Evolutionary conservation across 257 asterid species (phyloP).

Genomic region (Lavandula angustifolia): DNA sequence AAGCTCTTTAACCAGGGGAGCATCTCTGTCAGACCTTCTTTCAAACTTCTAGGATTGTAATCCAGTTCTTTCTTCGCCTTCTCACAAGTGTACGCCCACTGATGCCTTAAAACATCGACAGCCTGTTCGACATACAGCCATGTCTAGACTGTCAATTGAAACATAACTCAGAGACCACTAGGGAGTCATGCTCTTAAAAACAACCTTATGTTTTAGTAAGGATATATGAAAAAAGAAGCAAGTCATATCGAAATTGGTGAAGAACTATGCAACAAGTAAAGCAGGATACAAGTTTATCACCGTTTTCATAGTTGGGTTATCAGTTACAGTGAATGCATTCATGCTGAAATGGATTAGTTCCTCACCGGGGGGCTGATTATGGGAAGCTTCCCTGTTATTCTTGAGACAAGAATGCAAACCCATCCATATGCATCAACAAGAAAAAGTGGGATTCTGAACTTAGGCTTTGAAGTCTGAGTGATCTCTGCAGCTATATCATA

Average conservation of each 20-base stretch:
- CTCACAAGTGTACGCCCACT: conserved; percentile 84
- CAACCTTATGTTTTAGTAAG: background rate
- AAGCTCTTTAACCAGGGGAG: conserved; percentile 82
- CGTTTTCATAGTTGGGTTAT: conserved; percentile 4
- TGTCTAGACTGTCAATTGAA: background rate
- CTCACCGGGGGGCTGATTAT: conserved; percentile 90
- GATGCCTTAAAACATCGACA: conserved; percentile 64
- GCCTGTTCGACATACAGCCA: conserved; percentile 47
- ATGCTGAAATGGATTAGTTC: conserved; percentile 19
- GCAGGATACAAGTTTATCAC: background rate
- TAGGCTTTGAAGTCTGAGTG: conserved; percentile 69
- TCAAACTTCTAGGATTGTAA: conserved; percentile 77
- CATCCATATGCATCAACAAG: conserved; percentile 63
- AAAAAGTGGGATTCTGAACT: conserved; percentile 57
- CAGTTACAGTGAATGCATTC: background rate
- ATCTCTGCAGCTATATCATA: conserved; percentile 74
- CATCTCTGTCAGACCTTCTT: conserved; percentile 75
- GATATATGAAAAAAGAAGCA: background rate
- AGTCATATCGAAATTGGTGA: too few relatives aligned
- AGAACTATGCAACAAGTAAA: background rate
- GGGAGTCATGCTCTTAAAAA: background rate
- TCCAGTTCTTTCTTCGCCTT: conserved; percentile 83
- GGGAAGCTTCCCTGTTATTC: conserved; percentile 85
- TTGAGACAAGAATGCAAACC: conserved; percentile 61
- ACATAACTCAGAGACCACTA: background rate